Evolutionary conservation across 2,329 filamentous ascomycete species (phyloP).

Genomic region (Hymenoscyphus fructigenus): DNA sequence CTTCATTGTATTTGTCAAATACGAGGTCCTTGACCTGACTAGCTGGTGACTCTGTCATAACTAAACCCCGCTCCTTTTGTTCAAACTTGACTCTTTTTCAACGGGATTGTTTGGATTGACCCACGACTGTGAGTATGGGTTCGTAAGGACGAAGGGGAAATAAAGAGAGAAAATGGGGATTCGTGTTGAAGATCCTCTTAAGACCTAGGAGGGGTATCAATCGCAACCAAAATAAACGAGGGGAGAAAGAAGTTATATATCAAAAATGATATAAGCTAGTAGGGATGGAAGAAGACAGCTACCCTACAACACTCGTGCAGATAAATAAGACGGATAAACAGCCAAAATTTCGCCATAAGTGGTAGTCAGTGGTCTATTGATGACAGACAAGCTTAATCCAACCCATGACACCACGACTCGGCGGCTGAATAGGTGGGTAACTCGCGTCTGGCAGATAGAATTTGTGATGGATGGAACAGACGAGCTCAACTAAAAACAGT

Average conservation of each 20-base stretch:
- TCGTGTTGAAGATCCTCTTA: background rate
- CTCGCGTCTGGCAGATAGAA: constrained; percentile 12
- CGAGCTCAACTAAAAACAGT: constrained; percentile 9
- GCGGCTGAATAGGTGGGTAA: constrained; percentile 31
- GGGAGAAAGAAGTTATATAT: background rate
- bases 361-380: background rate
- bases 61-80: background rate
- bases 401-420: background rate
- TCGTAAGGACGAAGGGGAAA: background rate
- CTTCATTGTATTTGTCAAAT: constrained; percentile 30
- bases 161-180: background rate
- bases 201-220: background rate
- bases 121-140: background rate
- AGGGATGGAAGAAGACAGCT: constrained; percentile 27
- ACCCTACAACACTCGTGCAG: constrained; percentile 29
- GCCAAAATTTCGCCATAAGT: constrained; percentile 22
- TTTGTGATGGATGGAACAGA: constrained; percentile 13
- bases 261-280: background rate
- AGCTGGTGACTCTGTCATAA: constrained; percentile 27
- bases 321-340: constrained; percentile 31
- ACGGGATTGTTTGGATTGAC: background rate
- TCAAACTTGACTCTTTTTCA: background rate
- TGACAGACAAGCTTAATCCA: background rate
- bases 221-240: background rate
- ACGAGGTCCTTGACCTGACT: constrained; percentile 29